phyloP scores from a whole-genome alignment of 2,329 filamentous ascomycete genomes.

The Penicillium sp. region DNA sequence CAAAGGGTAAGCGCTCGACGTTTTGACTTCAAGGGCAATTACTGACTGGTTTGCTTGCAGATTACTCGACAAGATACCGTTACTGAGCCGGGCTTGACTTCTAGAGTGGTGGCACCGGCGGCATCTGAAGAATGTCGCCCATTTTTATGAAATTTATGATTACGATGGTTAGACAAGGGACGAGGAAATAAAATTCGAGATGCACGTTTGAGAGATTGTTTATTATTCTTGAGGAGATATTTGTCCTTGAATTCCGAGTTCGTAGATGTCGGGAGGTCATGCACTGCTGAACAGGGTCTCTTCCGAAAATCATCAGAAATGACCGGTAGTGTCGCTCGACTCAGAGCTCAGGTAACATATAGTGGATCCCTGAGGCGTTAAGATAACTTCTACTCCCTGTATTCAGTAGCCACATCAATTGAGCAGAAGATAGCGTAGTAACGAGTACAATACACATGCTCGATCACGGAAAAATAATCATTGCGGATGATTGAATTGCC shows the following conservation, averaged over 20 bases:
- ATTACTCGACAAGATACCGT: conserved; percentile 67
- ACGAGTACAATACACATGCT: not conserved
- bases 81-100: conserved; percentile 47
- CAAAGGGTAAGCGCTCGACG: conserved; percentile 63
- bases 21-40: not conserved
- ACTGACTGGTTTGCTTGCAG: conserved; percentile 22
- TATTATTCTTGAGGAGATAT: not conserved
- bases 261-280: not conserved
- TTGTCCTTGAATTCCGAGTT: not conserved
- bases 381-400: not conserved
- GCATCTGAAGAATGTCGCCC: not conserved
- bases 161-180: conserved; percentile 5
- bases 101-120: conserved; percentile 1
- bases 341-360: not conserved
- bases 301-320: not conserved
- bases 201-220: not conserved
- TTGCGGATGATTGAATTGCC: not conserved
- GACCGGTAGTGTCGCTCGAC: not conserved
- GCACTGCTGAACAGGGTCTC: not conserved
- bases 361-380: not conserved
- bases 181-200: not conserved
- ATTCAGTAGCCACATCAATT: not conserved
- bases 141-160: conserved; percentile 20
- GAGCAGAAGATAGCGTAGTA: not conserved
- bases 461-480: not conserved